phyloP scores from a whole-genome alignment of 495 filamentous ascomycete species.

The Penicillium soppii region DNA sequence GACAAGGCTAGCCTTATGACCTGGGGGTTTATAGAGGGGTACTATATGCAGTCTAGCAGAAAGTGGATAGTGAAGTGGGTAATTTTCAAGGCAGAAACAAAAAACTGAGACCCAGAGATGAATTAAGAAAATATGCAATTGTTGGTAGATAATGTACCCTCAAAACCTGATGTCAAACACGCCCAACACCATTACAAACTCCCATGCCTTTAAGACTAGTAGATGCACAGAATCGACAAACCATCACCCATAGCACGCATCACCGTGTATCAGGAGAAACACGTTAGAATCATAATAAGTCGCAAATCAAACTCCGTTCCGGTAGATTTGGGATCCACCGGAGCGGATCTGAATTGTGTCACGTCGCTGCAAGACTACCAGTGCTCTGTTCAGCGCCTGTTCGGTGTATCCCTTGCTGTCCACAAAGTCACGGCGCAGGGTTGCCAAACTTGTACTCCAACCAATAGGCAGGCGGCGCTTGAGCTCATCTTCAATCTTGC shows the following conservation, averaged over 20 bases:
- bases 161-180: slow-evolving; percentile 17
- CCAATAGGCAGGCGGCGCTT: slow-evolving; percentile 86
- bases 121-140: slow-evolving; percentile 11
- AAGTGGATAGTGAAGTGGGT: neutral
- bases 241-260: slow-evolving; percentile 24
- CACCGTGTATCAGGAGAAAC: slow-evolving; percentile 22
- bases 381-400: slow-evolving; percentile 75
- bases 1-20: slow-evolving; percentile 6
- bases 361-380: slow-evolving; percentile 81
- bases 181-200: slow-evolving; percentile 21
- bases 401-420: slow-evolving; percentile 86
- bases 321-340: slow-evolving; percentile 85
- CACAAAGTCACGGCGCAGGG: slow-evolving; percentile 84
- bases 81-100: neutral
- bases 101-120: neutral
- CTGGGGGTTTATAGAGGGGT: neutral
- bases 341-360: slow-evolving; percentile 91
- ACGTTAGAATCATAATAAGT: slow-evolving; percentile 22
- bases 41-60: neutral
- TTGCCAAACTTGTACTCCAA: slow-evolving; percentile 88
- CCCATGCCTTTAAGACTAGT: slow-evolving; percentile 15
- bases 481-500: slow-evolving; percentile 88
- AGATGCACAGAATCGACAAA: slow-evolving; percentile 20
- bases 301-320: slow-evolving; percentile 59
- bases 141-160: slow-evolving; percentile 3